Evolutionary conservation across 805 yeast genomes (phyloP), one percentile per base, ranked within the genome.

Genomic region (Starmera caribaea): DNA sequence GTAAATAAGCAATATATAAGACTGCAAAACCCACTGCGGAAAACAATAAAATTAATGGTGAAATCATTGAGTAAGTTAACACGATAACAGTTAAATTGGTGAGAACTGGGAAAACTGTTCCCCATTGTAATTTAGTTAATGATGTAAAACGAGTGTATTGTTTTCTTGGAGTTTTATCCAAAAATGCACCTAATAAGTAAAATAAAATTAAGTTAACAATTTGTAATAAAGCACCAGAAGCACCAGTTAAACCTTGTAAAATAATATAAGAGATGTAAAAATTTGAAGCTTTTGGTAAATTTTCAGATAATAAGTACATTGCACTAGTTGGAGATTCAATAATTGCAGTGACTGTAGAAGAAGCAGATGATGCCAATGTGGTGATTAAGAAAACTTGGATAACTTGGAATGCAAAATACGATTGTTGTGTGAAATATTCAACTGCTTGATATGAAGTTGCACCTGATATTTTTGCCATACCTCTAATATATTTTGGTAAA

Each of bases 41-140:
- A 56, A 92, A 89, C 16, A 81, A 59, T 46, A 89, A 61, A 45
- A 90, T 81, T 51, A 90, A 63, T 12, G 98, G 97, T 2, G 97
- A 75, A 44, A 83, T 81, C 43, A 83, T 71, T 4, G 83, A 61
- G 54, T 80, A 83, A 0, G 87, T 73, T 45, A 83, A 67, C 5
- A 76, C 63, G 42, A 83, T 81, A 44, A 80, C 79, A 4, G 80
- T 80, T 59, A 83, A 71, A 55, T 76, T 79, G 44, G 84, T 74
- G 56, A 79, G 81, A 4, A 76, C 66, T n/a, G 94, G 92, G 67
- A 79, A 83, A 5, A 73, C 62, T 1, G 90, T 81, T 42, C 94
- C 94, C 85, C 87, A 83, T 10, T 67, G 59, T 55, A 73, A 66
- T 3, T 71, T 44, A 9, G 76, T 70, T 45, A 83, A 63, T 3